These are phyloP conservation scores for Psilocybe cubensis DNA, from an alignment of 768 basidiomycete species.

Conservation along the genomic window DNA sequence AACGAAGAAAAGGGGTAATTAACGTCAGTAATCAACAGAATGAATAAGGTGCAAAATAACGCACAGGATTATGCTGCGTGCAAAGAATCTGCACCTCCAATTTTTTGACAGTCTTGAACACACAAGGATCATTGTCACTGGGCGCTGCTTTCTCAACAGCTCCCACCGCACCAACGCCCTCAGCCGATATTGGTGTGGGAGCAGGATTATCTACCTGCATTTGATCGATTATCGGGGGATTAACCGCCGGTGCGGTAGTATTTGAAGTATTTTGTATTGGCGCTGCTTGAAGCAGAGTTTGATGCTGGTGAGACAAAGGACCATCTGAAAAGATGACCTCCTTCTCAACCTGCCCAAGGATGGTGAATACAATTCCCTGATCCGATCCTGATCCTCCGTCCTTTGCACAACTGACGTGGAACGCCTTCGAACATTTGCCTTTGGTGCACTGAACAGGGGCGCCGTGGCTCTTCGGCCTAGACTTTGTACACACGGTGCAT, in stretches of 20 bases:
- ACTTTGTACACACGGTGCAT: constrained; percentile 85
- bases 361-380: constrained; percentile 58
- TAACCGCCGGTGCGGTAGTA: constrained; percentile 8
- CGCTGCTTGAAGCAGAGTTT: too few species aligned
- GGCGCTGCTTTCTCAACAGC: constrained; percentile 9
- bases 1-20: neutral
- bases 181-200: constrained; percentile 1
- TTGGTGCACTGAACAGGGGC: constrained; percentile 92
- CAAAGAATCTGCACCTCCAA: constrained; percentile 78
- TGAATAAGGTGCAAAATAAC: constrained; percentile 30
- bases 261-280: too few species aligned
- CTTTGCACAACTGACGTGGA: constrained; percentile 90
- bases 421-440: constrained; percentile 92
- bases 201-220: constrained; percentile 37
- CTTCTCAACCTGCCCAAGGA: constrained; percentile 77
- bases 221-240: constrained; percentile 14
- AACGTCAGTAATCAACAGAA: constrained; percentile 1
- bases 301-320: constrained; percentile 12
- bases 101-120: constrained; percentile 76
- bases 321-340: constrained; percentile 76
- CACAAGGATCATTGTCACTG: constrained; percentile 21
- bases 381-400: constrained; percentile 42
- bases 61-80: constrained; percentile 87
- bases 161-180: neutral
- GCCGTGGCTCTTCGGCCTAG: constrained; percentile 66